phyloP scores from a whole-genome alignment of 495 filamentous ascomycete genomes.

The Emericellopsis terricola region DNA sequence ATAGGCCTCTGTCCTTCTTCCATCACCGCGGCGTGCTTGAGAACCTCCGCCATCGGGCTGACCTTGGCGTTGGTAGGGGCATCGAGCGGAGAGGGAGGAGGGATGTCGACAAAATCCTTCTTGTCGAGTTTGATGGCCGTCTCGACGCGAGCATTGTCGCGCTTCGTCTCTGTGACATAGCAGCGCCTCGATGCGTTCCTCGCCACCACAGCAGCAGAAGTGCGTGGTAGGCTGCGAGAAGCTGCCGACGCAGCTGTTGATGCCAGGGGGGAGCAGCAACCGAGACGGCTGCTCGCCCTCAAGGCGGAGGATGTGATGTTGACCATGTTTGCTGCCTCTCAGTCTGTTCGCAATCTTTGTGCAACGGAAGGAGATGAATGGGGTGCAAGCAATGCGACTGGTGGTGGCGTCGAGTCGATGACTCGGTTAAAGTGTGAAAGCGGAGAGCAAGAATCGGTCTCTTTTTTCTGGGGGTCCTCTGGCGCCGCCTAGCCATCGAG shows the following conservation, averaged over 20 bases:
- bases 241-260: slow-evolving; percentile 23
- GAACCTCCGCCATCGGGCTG: slow-evolving; percentile 71
- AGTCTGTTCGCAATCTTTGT: too few species aligned
- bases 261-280: slow-evolving; percentile 37
- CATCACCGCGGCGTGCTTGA: slow-evolving; percentile 86
- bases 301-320: slow-evolving; percentile 50
- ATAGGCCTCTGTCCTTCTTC: slow-evolving; percentile 88
- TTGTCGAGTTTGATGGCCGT: slow-evolving; percentile 70
- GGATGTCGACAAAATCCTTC: slow-evolving; percentile 61
- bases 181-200: slow-evolving; percentile 24
- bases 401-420: too few species aligned
- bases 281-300: slow-evolving; percentile 62
- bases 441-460: too few species aligned
- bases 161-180: slow-evolving; percentile 77
- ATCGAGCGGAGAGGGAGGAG: slow-evolving; percentile 40
- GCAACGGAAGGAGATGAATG: background rate
- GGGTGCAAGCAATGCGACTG: too few species aligned
- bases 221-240: slow-evolving; percentile 21
- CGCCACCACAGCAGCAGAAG: slow-evolving; percentile 20
- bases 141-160: slow-evolving; percentile 68
- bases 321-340: slow-evolving; percentile 37
- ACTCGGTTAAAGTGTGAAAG: too few species aligned
- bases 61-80: slow-evolving; percentile 33
- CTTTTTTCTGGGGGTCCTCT: too few species aligned
- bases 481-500: too few species aligned